phyloP scores from a whole-genome alignment of 208 protist genomes.

The Endotrypanum monterogeii region DNA sequence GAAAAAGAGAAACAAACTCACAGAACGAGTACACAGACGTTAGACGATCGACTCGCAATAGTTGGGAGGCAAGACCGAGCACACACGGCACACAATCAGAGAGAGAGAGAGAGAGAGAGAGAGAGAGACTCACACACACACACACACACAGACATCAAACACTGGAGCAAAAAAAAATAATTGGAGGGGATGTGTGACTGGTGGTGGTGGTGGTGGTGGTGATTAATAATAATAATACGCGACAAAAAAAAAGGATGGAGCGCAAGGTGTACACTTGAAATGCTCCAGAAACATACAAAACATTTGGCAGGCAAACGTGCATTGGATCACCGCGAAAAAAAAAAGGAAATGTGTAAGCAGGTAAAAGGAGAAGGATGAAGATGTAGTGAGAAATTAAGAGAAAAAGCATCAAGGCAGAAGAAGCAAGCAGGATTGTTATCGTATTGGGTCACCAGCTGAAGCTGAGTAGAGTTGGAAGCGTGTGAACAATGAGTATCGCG shows the following conservation, averaged over 20 bases:
- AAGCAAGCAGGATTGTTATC: neutral
- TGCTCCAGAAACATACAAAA: neutral
- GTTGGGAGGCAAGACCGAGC: too few species aligned
- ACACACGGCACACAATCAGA: too few species aligned
- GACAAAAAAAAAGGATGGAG: too few species aligned
- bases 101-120: too few species aligned
- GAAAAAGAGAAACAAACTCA: neutral
- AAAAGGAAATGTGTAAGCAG: neutral
- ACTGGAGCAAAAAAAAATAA: too few species aligned
- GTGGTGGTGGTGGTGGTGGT: too few species aligned
- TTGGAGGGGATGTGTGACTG: too few species aligned
- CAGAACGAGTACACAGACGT: neutral
- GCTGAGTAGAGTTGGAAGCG: too few species aligned
- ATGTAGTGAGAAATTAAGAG: neutral
- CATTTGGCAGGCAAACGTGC: neutral
- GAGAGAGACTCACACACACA: too few species aligned
- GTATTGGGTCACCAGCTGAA: neutral
- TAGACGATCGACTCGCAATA: neutral
- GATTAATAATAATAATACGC: too few species aligned
- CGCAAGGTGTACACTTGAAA: neutral
- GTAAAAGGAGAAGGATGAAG: neutral
- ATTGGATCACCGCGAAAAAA: neutral
- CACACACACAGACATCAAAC: too few species aligned
- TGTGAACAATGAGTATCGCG: neutral
- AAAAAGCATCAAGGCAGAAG: conserved; percentile 2